Percentiles rank a stretch among this genome's conserved stretches.
These are phyloP conservation scores for Blastomyces silverae DNA, from an alignment of 2,329 filamentous ascomycete genomes.

Conservation along the genomic window DNA sequence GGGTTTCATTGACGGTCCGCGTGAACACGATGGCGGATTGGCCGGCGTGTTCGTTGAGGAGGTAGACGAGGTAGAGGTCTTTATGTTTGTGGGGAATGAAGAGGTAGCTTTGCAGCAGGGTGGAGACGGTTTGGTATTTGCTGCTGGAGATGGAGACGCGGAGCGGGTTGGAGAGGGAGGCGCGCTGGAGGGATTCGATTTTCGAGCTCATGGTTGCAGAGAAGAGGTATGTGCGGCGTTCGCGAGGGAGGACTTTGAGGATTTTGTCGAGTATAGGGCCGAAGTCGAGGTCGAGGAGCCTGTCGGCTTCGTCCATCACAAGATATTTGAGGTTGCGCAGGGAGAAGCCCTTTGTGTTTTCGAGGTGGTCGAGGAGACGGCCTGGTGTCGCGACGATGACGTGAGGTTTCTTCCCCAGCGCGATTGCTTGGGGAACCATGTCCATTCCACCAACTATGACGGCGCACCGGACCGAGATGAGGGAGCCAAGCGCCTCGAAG, in stretches of 20 bases:
- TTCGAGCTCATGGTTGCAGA: conserved; percentile 92
- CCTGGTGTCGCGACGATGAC: conserved; percentile 89
- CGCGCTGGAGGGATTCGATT: conserved; percentile 85
- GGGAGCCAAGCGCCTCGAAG: conserved; percentile 78
- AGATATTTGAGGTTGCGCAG: conserved; percentile 75
- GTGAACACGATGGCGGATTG: conserved; percentile 86
- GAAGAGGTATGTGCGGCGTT: conserved; percentile 78
- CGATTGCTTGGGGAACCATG: conserved; percentile 86
- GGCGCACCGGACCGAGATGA: conserved; percentile 80
- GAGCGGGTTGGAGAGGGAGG: conserved; percentile 76
- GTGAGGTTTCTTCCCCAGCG: conserved; percentile 91
- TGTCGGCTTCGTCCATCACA: conserved; percentile 92
- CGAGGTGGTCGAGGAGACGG: conserved; percentile 80
- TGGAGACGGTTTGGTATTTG: conserved; percentile 88
- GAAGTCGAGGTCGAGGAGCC: conserved; percentile 88
- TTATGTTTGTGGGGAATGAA: conserved; percentile 84
- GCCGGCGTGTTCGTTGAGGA: conserved; percentile 81
- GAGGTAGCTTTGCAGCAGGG: conserved; percentile 75
- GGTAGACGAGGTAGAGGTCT: conserved; percentile 79
- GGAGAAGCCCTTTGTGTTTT: conserved; percentile 95
- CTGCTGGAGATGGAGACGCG: conserved; percentile 72
- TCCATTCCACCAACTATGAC: conserved; percentile 91
- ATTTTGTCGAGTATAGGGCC: conserved; percentile 89
- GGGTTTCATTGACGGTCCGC: conserved; percentile 83
- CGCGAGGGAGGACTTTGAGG: conserved; percentile 74